phyloP scores from a whole-genome alignment of 306 rosid genomes.

The Delonix regia region DNA sequence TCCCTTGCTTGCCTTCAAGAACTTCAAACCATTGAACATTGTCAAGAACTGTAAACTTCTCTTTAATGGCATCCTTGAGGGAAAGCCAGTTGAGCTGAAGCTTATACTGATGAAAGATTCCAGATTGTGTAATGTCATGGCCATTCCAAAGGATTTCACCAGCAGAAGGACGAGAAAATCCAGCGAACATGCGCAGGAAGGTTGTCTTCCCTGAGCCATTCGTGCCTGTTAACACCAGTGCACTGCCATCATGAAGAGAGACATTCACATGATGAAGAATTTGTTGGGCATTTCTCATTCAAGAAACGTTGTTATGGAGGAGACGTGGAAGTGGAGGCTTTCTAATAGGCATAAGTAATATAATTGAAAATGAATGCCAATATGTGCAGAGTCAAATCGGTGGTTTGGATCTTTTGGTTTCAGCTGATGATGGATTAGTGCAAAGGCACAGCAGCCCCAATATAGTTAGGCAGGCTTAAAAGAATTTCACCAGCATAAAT shows the following conservation, averaged over 20 bases:
- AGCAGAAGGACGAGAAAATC: slow-evolving; percentile 78
- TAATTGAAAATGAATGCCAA: slow-evolving; percentile 29
- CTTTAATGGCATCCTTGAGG: slow-evolving; percentile 65
- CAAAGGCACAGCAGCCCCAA: neutral
- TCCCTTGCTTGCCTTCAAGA: slow-evolving; percentile 52
- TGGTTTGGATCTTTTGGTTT: slow-evolving; percentile 21
- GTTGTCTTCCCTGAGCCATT: slow-evolving; percentile 85
- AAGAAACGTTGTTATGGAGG: slow-evolving; percentile 33
- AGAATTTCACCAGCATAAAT: neutral
- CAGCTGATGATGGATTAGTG: neutral
- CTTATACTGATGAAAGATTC: slow-evolving; percentile 78
- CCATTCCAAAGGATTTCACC: slow-evolving; percentile 89
- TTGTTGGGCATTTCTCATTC: too few species aligned
- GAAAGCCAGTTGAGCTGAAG: slow-evolving; percentile 86
- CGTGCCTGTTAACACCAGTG: slow-evolving; percentile 71
- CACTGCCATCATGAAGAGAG: slow-evolving; percentile 65
- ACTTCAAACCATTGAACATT: slow-evolving; percentile 67
- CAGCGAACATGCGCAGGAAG: slow-evolving; percentile 81
- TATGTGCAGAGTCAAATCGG: neutral
- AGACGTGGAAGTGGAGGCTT: slow-evolving; percentile 65
- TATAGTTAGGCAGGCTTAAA: too few species aligned
- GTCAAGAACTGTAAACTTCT: slow-evolving; percentile 51
- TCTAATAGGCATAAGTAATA: slow-evolving; percentile 52
- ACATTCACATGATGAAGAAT: too few species aligned
- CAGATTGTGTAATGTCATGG: slow-evolving; percentile 64